Evolutionary conservation across 2,329 filamentous ascomycete genomes (phyloP).

Genomic region (Mycocentrospora acerina): DNA sequence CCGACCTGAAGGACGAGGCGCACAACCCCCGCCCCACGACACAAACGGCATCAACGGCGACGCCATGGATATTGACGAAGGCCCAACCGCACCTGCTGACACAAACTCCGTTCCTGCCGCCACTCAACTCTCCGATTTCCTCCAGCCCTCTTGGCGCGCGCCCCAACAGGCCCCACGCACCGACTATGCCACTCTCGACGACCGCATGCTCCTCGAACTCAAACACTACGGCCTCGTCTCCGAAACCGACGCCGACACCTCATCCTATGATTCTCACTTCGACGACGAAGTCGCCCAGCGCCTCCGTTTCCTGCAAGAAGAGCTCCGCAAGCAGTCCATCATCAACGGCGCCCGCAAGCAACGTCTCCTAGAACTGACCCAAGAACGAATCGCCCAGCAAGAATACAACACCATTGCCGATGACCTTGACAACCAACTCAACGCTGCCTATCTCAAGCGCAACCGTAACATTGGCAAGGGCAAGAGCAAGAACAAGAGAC

Average conservation of each 20-base stretch:
- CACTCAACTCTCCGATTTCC: constrained; percentile 76
- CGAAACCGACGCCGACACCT: constrained; percentile 64
- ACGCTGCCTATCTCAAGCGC: constrained; percentile 92
- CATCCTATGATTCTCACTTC: constrained; percentile 84
- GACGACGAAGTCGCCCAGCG: constrained; percentile 94
- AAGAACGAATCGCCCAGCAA: constrained; percentile 92
- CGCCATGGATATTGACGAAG: constrained; percentile 50
- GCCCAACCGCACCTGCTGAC: constrained; percentile 34
- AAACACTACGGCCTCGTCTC: constrained; percentile 86
- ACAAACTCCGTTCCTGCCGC: constrained; percentile 61
- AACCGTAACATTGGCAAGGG: constrained; percentile 92
- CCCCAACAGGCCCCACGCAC: constrained; percentile 68
- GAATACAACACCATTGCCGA: constrained; percentile 97
- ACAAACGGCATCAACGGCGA: constrained; percentile 55
- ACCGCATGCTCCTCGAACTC: constrained; percentile 87
- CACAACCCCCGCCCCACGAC: constrained; percentile 56
- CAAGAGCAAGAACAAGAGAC: constrained; percentile 80
- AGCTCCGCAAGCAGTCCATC: constrained; percentile 79
- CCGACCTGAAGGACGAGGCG: constrained; percentile 70
- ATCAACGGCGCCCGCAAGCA: constrained; percentile 90
- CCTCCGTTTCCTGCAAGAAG: constrained; percentile 78
- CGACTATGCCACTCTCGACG: constrained; percentile 84
- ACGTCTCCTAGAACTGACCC: constrained; percentile 80
- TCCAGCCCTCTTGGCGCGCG: constrained; percentile 76
- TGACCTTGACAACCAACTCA: constrained; percentile 91